phyloP scores from a whole-genome alignment of 345 rosid genomes.

The Schrenkiella parvula region DNA sequence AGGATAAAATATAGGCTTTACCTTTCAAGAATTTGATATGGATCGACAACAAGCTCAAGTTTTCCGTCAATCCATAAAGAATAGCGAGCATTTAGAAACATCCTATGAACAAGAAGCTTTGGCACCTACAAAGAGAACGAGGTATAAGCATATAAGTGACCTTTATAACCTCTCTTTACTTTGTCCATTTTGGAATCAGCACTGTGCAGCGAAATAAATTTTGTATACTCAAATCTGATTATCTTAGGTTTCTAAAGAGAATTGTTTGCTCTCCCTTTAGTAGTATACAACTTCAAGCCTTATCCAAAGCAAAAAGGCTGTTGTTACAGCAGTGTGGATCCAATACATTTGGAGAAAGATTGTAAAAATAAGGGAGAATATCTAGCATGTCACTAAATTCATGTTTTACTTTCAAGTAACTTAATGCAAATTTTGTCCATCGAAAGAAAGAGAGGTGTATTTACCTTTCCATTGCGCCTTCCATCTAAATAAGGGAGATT shows the following conservation, averaged over 20 bases:
- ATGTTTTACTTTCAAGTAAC: neutral
- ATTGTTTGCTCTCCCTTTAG: neutral
- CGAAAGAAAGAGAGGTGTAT: conserved; percentile 7
- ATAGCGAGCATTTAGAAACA: conserved; percentile 90
- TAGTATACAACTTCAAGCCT: neutral
- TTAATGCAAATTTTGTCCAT: neutral
- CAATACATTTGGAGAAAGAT: neutral
- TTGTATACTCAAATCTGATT: neutral
- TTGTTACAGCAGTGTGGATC: neutral
- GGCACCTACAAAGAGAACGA: conserved; percentile 26
- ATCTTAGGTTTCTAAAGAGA: neutral
- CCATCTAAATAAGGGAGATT: conserved; percentile 88
- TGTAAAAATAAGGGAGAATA: neutral
- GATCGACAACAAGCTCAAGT: conserved; percentile 91
- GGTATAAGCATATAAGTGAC: neutral
- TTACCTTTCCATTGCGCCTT: conserved; percentile 95
- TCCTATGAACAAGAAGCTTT: conserved; percentile 57
- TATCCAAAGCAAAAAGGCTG: neutral
- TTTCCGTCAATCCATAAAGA: conserved; percentile 99
- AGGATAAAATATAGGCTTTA: conserved; percentile 16
- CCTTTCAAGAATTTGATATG: conserved; percentile 98
- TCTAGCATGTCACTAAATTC: neutral
- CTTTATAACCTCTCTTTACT: neutral
- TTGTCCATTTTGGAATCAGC: neutral
- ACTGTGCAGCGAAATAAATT: neutral